These are phyloP conservation scores for Pichia rugopelliculosa DNA, from an alignment of 805 yeast genomes.

Conservation along the genomic window DNA sequence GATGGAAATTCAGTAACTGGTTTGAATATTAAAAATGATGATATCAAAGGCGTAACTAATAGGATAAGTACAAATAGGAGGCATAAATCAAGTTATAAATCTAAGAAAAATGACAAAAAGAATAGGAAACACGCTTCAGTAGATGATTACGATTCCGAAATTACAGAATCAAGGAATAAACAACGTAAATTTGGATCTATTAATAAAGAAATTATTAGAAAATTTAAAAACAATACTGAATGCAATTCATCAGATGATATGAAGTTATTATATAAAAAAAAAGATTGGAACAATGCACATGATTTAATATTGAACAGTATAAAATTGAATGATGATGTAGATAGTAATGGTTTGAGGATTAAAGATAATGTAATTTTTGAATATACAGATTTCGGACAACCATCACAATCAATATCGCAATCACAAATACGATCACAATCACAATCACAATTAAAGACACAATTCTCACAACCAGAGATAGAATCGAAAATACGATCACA, in stretches of 20 bases:
- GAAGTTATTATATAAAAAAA: constrained; percentile 1
- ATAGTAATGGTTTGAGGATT: not conserved
- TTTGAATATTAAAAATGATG: too few species aligned
- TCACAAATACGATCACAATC: not conserved
- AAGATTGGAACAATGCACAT: constrained; percentile 10
- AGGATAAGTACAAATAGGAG: not conserved
- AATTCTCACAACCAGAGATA: not conserved
- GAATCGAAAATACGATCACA: not conserved
- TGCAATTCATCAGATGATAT: not conserved
- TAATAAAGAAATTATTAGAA: constrained; percentile 7
- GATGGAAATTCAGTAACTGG: not conserved
- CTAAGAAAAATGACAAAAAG: not conserved
- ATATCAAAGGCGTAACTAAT: too few species aligned
- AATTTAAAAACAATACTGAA: not conserved
- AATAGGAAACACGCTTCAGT: not conserved
- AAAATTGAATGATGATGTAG: not conserved
- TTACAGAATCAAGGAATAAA: not conserved
- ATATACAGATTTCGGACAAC: constrained; percentile 3
- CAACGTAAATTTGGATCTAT: constrained; percentile 8
- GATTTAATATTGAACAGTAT: not conserved
- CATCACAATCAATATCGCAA: not conserved
- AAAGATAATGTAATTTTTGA: not conserved
- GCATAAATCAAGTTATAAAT: not conserved
- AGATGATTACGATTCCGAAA: not conserved
- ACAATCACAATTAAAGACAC: not conserved